Evolutionary conservation across 2,329 filamentous ascomycete species (phyloP).

Genomic region (Stylonectria norvegica): DNA sequence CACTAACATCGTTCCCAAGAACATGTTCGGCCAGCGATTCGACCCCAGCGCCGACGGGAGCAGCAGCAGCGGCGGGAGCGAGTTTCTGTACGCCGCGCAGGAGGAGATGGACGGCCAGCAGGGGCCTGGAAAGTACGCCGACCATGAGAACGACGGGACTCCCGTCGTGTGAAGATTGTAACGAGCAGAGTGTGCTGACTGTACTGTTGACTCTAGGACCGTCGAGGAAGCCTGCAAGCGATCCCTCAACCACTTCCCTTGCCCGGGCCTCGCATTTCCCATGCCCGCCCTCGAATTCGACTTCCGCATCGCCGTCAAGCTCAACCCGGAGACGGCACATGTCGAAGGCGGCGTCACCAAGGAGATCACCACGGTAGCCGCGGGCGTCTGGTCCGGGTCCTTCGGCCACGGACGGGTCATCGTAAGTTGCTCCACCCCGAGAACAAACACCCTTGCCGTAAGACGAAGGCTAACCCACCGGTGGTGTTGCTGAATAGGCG

Average conservation of each 20-base stretch:
- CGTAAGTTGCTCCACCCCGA: too few species aligned
- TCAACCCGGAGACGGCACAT: slow-evolving; percentile 42
- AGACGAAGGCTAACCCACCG: too few species aligned
- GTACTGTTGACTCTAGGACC: slow-evolving; percentile 20
- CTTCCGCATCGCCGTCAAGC: slow-evolving; percentile 47
- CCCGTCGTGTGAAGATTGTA: too few species aligned
- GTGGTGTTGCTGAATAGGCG: too few species aligned
- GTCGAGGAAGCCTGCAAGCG: slow-evolving; percentile 39
- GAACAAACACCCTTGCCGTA: too few species aligned
- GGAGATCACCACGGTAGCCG: slow-evolving; percentile 48
- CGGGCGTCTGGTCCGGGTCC: slow-evolving; percentile 46
- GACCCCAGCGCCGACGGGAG: background rate
- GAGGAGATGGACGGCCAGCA: slow-evolving; percentile 26
- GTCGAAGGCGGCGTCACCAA: slow-evolving; percentile 43
- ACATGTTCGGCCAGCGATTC: background rate
- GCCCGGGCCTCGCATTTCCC: slow-evolving; percentile 42
- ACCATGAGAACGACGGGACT: too few species aligned
- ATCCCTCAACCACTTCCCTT: slow-evolving; percentile 39
- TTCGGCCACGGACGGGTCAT: slow-evolving; percentile 48
- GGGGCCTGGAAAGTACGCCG: slow-evolving; percentile 28
- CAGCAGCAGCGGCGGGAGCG: slow-evolving; percentile 11
- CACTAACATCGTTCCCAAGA: slow-evolving; percentile 24
- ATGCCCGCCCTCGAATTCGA: slow-evolving; percentile 47
- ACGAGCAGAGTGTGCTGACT: too few species aligned
- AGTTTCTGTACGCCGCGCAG: slow-evolving; percentile 25